Conservation (phyloP, 192 early-diverging fungal genomes). For the Coemansia sp. region DNA sequence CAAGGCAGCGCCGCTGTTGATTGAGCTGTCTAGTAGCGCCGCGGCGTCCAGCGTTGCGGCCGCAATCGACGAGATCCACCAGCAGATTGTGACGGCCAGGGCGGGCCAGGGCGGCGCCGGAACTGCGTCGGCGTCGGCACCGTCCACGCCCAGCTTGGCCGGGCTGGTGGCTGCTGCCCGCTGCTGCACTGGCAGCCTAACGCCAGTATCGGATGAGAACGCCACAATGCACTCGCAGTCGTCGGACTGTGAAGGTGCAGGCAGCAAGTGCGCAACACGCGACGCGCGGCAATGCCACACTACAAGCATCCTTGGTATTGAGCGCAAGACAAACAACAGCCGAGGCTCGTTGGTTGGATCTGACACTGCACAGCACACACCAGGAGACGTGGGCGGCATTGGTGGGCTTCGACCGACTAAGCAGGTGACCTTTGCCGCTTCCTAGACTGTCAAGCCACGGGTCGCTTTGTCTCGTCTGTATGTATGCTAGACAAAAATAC, state of each 20-base stretch:
- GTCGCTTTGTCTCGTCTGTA: not conserved
- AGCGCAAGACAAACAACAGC: constrained; percentile 5
- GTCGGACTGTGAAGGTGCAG: constrained; percentile 14
- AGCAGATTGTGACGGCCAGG: constrained; percentile 9
- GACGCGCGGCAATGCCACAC: not conserved
- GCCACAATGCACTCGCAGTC: constrained; percentile 22
- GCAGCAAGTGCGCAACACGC: constrained; percentile 3
- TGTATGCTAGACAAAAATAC: not conserved
- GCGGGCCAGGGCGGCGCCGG: constrained; percentile 9
- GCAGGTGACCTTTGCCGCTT: constrained; percentile 41
- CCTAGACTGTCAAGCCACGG: not conserved
- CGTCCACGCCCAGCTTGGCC: constrained; percentile 19
- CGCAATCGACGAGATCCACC: constrained; percentile 24
- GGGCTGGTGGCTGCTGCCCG: not conserved
- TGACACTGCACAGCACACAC: not conserved
- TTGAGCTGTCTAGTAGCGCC: constrained; percentile 14
- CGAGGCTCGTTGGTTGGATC: not conserved
- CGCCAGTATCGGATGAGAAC: constrained; percentile 39
- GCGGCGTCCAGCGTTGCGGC: not conserved
- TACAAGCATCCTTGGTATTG: constrained; percentile 9
- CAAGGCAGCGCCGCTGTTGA: constrained; percentile 23
- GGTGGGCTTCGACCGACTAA: constrained; percentile 14
- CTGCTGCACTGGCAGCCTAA: constrained; percentile 21
- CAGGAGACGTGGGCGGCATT: not conserved
- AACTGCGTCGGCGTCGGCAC: not conserved